Conservation (phyloP, 202 grass and related monocot species). For the Dendrocalamus latiflorus region DNA sequence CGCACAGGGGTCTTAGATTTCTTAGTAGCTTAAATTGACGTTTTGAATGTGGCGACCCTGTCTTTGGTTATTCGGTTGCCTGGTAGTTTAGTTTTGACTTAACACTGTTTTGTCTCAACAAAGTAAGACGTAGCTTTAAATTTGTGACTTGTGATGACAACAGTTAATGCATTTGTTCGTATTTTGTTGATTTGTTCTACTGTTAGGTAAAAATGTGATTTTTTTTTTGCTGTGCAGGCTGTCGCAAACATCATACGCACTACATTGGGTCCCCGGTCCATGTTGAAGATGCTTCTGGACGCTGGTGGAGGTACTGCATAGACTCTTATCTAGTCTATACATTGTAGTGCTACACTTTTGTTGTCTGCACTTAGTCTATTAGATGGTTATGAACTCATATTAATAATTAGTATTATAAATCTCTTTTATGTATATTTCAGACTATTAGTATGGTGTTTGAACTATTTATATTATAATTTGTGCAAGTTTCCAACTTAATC, state of each 20-base stretch:
- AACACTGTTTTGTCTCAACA: neutral
- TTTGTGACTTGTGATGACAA: neutral
- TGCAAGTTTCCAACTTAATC: too few species aligned
- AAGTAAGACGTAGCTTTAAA: neutral
- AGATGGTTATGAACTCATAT: neutral
- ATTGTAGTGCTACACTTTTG: neutral
- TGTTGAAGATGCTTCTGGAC: slow-evolving; percentile 99
- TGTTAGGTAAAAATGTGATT: too few species aligned
- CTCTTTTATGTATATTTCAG: too few species aligned
- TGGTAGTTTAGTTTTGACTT: too few species aligned
- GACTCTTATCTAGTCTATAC: neutral
- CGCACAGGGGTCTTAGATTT: neutral
- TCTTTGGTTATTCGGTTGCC: neutral
- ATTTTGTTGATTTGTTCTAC: too few species aligned
- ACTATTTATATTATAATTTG: too few species aligned
- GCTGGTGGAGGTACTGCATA: slow-evolving; percentile 58
- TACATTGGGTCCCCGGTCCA: slow-evolving; percentile 89
- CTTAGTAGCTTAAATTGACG: neutral
- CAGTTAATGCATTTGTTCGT: neutral
- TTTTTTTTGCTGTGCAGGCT: slow-evolving; percentile 45
- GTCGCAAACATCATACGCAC: slow-evolving; percentile 94
- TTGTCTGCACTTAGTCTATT: neutral
- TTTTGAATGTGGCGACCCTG: neutral
- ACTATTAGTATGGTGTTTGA: too few species aligned
- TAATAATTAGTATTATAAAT: neutral